Base-by-base conservation (phyloP, 2,329 filamentous ascomycete species). In the Aspergillus japonicus region DNA sequence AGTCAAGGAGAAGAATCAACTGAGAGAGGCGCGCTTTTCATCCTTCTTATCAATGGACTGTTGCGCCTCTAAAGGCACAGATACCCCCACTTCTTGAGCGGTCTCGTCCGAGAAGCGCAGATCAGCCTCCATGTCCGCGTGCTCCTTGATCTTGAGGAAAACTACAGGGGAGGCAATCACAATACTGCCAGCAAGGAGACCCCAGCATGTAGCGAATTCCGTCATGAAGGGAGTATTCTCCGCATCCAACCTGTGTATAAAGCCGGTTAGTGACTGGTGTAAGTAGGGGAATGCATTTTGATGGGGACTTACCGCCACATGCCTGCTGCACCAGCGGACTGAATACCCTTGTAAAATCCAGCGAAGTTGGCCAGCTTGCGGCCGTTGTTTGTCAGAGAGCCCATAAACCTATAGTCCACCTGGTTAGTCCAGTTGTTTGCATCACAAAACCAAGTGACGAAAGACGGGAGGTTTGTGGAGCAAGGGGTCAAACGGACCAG, bases 281-380 rank as follows among this genome's bases (percentile, higher is more conserved):
- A 11, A 19, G 14, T 3, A 7, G n/a, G 50, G 47, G 50, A 51
- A 23, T 39, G 23, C 47, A 10, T 23, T 39, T 58, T 53, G 39
- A 7, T 29, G 31, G 21, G 53, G 44, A 69, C 75, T 66, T 73
- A 77, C 74, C 68, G 74, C 78, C 75, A 81, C 61, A 77, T 78
- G 57, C 77, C 85, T 60, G 90, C 92, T 3, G 88, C 87, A 68
- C 91, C 92, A 19, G 90, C 91, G n/a, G 90, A 94, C 76, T 96
- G 92, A 64, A 96, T 90, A 54, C 89, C 89, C 80, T 95, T 95
- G 84, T 95, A 95, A 81, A 90, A 93, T 63, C 91, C 93, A 47
- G 92, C 90, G 71, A 94, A 89, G 81, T 97, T 96, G 79, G 94
- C 93, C 29, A 94, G 85, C 76, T 92, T 94, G 75, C 93, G 91